phyloP scores from a whole-genome alignment of 2,329 filamentous ascomycete genomes.

The Plenodomus lindquistii region DNA sequence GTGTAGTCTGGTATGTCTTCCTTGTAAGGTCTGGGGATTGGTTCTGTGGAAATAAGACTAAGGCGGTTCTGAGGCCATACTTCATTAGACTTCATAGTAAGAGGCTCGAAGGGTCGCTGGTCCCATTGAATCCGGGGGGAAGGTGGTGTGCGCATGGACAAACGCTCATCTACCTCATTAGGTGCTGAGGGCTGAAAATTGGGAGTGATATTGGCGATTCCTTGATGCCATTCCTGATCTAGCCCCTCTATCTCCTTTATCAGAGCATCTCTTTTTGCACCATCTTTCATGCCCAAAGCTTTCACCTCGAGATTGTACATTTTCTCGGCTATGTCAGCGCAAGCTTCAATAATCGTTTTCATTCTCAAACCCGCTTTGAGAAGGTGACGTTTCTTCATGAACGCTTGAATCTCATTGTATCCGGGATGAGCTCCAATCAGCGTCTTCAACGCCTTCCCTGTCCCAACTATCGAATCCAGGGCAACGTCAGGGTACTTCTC shows the following conservation, averaged over 20 bases:
- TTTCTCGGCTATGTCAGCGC: slow-evolving; percentile 29
- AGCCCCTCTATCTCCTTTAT: slow-evolving; percentile 46
- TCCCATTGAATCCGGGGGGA: slow-evolving; percentile 60
- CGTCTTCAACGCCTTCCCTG: neutral
- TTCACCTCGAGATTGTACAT: slow-evolving; percentile 35
- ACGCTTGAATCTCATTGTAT: slow-evolving; percentile 4
- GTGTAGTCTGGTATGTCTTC: slow-evolving; percentile 11
- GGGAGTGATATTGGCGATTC: neutral
- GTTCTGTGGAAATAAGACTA: slow-evolving; percentile 69
- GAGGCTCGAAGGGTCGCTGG: slow-evolving; percentile 69
- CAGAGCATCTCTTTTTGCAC: slow-evolving; percentile 21
- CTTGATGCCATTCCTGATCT: slow-evolving; percentile 14
- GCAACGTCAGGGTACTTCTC: slow-evolving; percentile 18
- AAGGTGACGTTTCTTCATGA: slow-evolving; percentile 3
- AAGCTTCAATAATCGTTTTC: slow-evolving; percentile 15
- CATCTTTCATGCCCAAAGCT: slow-evolving; percentile 25
- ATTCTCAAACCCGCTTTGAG: neutral
- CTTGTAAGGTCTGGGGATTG: slow-evolving; percentile 45
- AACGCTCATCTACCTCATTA: slow-evolving; percentile 32
- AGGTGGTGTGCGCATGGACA: slow-evolving; percentile 24
- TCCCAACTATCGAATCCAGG: slow-evolving; percentile 1
- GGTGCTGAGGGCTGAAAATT: slow-evolving; percentile 10
- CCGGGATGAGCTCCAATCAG: slow-evolving; percentile 7
- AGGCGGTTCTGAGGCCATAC: slow-evolving; percentile 66
- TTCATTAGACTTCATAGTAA: slow-evolving; percentile 62